Evolutionary conservation across 225 moss, liverwort and hornwort species (phyloP).

Genomic region (Ulota crispa): DNA sequence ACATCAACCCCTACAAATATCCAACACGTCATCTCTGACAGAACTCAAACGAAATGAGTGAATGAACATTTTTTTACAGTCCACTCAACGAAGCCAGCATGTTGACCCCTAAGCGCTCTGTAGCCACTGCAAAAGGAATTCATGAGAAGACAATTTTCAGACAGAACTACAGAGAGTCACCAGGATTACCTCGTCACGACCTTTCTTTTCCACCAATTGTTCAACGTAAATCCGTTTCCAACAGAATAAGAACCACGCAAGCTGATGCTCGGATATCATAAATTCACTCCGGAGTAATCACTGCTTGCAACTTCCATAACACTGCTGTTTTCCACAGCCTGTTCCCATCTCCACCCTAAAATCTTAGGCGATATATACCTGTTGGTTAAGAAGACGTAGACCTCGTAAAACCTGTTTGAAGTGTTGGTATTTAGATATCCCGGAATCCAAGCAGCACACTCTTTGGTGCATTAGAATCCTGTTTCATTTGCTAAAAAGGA

Average conservation of each 20-base stretch:
- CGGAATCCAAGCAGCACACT: background rate
- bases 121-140: slow-evolving; percentile 6
- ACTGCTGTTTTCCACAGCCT: slow-evolving; percentile 27
- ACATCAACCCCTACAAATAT: background rate
- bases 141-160: background rate
- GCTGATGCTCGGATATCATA: slow-evolving; percentile 35
- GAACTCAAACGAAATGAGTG: background rate
- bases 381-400: background rate
- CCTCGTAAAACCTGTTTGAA: background rate
- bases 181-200: slow-evolving; percentile 36
- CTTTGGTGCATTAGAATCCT: background rate
- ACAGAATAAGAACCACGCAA: slow-evolving; percentile 45
- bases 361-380: background rate
- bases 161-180: background rate
- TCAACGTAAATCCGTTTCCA: slow-evolving; percentile 37
- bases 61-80: background rate
- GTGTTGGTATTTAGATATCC: background rate
- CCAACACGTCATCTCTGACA: background rate
- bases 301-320: slow-evolving; percentile 37
- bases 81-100: background rate
- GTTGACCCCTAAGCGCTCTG: background rate
- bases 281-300: slow-evolving; percentile 29
- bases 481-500: background rate
- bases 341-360: slow-evolving; percentile 14
- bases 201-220: slow-evolving; percentile 24